Conservation (phyloP, 1,284 basidiomycete genomes). For the Mycena sp. region DNA sequence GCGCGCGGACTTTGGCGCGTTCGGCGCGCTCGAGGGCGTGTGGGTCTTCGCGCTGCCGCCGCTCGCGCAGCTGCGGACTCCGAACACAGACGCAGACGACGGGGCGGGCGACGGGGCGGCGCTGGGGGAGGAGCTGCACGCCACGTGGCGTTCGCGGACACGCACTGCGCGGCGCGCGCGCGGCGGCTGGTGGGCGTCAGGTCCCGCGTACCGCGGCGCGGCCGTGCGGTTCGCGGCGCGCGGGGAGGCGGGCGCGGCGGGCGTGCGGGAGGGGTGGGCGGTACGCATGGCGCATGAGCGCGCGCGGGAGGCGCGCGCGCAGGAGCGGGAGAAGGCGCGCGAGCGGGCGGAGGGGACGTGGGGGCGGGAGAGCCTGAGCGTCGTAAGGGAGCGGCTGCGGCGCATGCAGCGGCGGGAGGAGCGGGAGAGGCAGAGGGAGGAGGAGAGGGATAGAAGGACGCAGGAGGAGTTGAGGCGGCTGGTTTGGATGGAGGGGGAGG, state of each 20-base stretch:
- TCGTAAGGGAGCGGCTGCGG: slow-evolving; percentile 9
- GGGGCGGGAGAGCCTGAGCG: slow-evolving; percentile 15
- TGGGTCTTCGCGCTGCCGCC: slow-evolving; percentile 13
- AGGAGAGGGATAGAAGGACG: too few species aligned
- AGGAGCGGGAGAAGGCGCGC: slow-evolving; percentile 12
- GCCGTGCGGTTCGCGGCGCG: slow-evolving; percentile 4
- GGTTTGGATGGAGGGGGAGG: too few species aligned
- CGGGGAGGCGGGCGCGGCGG: neutral
- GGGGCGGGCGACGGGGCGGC: neutral
- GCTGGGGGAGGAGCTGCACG: slow-evolving; percentile 17
- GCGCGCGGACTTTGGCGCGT: slow-evolving; percentile 13
- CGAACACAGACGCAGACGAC: too few species aligned
- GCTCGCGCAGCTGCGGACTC: too few species aligned
- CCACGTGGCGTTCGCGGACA: slow-evolving; percentile 12
- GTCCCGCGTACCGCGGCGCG: slow-evolving; percentile 1
- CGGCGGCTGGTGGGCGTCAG: neutral
- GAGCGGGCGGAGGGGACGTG: slow-evolving; percentile 16
- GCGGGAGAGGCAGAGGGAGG: neutral
- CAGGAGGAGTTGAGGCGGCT: too few species aligned
- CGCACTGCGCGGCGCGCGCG: slow-evolving; percentile 1
- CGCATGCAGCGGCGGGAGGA: neutral
- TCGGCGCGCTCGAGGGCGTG: slow-evolving; percentile 21
- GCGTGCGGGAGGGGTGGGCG: slow-evolving; percentile 13
- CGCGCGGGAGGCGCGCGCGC: slow-evolving; percentile 1
- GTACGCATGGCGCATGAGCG: neutral